Percentiles rank a stretch among this genome's conserved stretches.
These are phyloP conservation scores for Tuber brumale DNA, from an alignment of 495 filamentous ascomycete species.

Conservation along the genomic window DNA sequence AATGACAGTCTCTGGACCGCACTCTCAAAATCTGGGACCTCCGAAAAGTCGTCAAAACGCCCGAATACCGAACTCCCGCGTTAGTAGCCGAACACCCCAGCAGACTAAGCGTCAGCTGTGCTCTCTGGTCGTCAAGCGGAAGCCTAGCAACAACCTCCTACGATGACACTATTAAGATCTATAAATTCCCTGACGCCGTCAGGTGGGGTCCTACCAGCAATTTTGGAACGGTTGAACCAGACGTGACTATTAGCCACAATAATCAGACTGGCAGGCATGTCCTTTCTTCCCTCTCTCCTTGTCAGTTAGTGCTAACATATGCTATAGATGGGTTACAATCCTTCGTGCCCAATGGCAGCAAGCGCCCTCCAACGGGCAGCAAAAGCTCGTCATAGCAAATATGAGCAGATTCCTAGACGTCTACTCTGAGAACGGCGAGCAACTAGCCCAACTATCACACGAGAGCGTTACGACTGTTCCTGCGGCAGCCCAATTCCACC, in stretches of 20 bases:
- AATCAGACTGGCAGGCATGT: conserved; percentile 86
- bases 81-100: conserved; percentile 75
- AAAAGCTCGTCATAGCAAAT: conserved; percentile 88
- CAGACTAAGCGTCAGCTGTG: conserved; percentile 80
- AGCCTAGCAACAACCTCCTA: conserved; percentile 87
- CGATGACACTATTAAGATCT: conserved; percentile 90
- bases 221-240: conserved; percentile 52
- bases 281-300: neutral
- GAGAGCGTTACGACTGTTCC: conserved; percentile 83
- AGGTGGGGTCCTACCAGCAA: conserved; percentile 59
- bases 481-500: conserved; percentile 85
- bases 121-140: conserved; percentile 73
- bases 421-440: conserved; percentile 69
- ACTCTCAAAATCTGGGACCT: conserved; percentile 89
- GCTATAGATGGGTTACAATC: conserved; percentile 56
- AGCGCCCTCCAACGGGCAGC: conserved; percentile 64
- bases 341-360: conserved; percentile 89
- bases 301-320: conserved; percentile 23
- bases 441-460: conserved; percentile 83
- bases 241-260: conserved; percentile 69
- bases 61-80: conserved; percentile 50
- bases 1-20: conserved; percentile 64
- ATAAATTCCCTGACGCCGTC: conserved; percentile 62
- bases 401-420: conserved; percentile 98
- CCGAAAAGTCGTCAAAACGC: conserved; percentile 62